phyloP scores from a whole-genome alignment of 2,329 filamentous ascomycete species.

The Cadophora malorum region DNA sequence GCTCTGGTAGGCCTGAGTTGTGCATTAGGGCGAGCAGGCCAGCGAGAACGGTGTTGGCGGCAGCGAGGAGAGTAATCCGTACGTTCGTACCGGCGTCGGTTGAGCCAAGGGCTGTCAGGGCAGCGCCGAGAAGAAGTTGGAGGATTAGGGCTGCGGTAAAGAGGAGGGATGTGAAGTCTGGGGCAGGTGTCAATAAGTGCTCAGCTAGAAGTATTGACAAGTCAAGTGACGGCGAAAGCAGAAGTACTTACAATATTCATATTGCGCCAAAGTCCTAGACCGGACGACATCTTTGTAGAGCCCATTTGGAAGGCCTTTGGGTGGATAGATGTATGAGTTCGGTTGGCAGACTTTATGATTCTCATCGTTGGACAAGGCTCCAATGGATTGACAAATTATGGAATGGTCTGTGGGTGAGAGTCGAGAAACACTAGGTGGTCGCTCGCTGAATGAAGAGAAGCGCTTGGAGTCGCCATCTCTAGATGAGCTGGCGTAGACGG shows the following conservation, averaged over 20 bases:
- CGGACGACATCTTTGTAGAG: constrained; percentile 36
- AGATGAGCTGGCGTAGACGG: constrained; percentile 6
- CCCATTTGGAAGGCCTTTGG: constrained; percentile 34
- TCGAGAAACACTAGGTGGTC: constrained; percentile 13
- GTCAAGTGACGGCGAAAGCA: too few species aligned
- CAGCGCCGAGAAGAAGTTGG: constrained; percentile 39
- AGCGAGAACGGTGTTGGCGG: constrained; percentile 35
- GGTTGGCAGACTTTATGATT: constrained; percentile 24
- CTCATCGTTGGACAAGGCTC: constrained; percentile 18
- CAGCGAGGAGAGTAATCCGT: constrained; percentile 37
- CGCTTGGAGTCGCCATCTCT: constrained; percentile 6
- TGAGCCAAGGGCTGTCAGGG: constrained; percentile 38
- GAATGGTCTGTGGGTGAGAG: constrained; percentile 19
- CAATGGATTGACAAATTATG: constrained; percentile 20
- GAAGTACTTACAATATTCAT: constrained; percentile 28
- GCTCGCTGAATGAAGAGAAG: neutral
- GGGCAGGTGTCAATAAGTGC: neutral
- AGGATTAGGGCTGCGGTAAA: constrained; percentile 35
- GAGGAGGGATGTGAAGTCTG: constrained; percentile 29
- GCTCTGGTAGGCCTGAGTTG: constrained; percentile 34
- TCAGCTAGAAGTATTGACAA: neutral
- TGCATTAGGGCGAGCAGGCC: constrained; percentile 35
- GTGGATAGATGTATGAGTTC: constrained; percentile 31
- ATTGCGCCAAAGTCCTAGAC: constrained; percentile 25
- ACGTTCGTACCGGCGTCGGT: constrained; percentile 23